Percentiles rank a stretch among this genome's conserved stretches.
Evolutionary conservation across 176 grass and related monocot genomes (phyloP).

Genomic region (Olyra latifolia): DNA sequence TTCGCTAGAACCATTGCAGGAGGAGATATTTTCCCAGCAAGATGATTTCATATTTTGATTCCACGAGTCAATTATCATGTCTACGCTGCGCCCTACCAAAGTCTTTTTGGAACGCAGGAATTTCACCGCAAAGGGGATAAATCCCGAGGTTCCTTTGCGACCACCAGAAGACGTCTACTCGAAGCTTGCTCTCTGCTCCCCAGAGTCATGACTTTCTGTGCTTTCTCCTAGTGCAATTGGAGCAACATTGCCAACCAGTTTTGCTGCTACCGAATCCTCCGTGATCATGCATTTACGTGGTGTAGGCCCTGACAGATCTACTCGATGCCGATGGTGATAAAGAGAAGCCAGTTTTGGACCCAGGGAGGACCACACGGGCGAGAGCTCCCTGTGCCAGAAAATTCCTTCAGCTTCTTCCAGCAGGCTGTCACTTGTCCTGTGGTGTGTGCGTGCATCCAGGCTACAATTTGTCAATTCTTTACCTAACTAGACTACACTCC

Average conservation of each 20-base stretch:
- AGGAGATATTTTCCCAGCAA: background rate
- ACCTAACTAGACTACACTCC: background rate
- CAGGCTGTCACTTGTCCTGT: constrained; percentile 19
- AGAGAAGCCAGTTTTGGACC: background rate
- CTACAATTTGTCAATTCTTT: background rate
- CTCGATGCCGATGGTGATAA: background rate
- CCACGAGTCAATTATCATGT: no score
- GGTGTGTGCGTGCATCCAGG: background rate
- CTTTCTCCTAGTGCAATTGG: background rate
- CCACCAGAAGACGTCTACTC: background rate
- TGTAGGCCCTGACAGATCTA: background rate
- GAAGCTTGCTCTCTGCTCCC: background rate
- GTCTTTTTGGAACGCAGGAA: no score
- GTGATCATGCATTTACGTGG: background rate
- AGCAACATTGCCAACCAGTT: background rate
- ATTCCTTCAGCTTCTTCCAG: background rate
- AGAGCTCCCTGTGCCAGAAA: background rate
- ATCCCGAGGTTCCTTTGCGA: no score
- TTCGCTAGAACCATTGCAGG: background rate
- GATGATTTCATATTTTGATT: background rate
- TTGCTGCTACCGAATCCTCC: background rate
- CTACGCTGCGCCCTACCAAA: no score
- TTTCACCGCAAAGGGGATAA: no score
- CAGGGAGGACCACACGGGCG: background rate
- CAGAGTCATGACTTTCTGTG: no score